Evolutionary conservation across 192 early-diverging fungal species (phyloP).

Genomic region (Umbelopsis ramanniana): DNA sequence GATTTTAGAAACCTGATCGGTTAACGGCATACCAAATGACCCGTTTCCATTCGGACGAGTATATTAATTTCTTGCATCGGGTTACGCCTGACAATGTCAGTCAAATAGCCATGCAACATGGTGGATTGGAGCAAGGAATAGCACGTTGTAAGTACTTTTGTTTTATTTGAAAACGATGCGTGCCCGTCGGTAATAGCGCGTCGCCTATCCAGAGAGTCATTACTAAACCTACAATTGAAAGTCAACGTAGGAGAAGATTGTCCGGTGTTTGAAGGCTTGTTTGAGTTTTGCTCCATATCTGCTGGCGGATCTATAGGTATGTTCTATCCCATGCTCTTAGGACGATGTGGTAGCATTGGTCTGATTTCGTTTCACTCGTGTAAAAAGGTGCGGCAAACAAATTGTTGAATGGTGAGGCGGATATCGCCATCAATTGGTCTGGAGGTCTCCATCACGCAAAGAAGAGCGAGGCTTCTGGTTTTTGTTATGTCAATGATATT

Average conservation of each 20-base stretch:
- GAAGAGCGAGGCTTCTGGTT: conserved; percentile 87
- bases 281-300: conserved; percentile 90
- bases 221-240: conserved; percentile 20
- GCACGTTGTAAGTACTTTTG: conserved; percentile 50
- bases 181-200: neutral
- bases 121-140: conserved; percentile 53
- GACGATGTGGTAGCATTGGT: neutral
- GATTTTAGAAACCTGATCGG: conserved; percentile 67
- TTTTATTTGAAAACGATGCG: neutral
- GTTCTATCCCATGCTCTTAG: neutral
- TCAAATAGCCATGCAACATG: conserved; percentile 56
- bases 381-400: conserved; percentile 65
- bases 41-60: conserved; percentile 93
- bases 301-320: conserved; percentile 90
- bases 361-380: neutral
- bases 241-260: conserved; percentile 93
- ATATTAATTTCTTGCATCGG: conserved; percentile 84
- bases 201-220: neutral
- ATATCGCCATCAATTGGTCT: conserved; percentile 88
- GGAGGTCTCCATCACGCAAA: conserved; percentile 88
- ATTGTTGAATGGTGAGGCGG: conserved; percentile 57
- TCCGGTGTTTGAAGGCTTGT: conserved; percentile 95
- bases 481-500: conserved; percentile 97
- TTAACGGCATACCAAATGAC: conserved; percentile 90
- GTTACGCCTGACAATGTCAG: conserved; percentile 79